Evolutionary conservation across 83 land plant genomes (phyloP).

Genomic region (Thuja plicata): DNA sequence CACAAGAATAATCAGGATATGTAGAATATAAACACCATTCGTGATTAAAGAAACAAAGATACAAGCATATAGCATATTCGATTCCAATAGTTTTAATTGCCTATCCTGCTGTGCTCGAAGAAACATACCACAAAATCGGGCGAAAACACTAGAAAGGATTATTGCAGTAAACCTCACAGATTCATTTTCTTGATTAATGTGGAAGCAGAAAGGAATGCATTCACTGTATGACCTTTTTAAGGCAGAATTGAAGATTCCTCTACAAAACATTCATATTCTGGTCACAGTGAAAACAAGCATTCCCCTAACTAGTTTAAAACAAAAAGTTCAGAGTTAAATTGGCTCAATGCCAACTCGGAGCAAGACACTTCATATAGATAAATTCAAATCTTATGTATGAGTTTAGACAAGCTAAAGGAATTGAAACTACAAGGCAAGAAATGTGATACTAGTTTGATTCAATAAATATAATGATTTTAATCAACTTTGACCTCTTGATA

Average conservation of each 20-base stretch:
- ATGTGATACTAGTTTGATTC: neutral
- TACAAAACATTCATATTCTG: neutral
- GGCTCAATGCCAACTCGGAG: neutral
- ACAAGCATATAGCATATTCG: too few relatives aligned
- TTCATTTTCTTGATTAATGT: neutral
- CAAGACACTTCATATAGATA: neutral
- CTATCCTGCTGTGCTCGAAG: neutral
- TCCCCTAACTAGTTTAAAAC: neutral
- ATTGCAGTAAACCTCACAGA: neutral
- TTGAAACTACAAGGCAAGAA: neutral
- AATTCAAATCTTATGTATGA: neutral
- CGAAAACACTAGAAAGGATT: neutral
- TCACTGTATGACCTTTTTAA: neutral
- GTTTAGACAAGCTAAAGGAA: neutral
- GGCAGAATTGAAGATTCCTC: too few relatives aligned
- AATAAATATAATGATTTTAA: neutral
- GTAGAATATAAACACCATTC: too few relatives aligned
- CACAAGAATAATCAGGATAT: neutral
- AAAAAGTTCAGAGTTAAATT: neutral
- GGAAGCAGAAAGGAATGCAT: neutral
- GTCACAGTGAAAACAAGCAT: neutral
- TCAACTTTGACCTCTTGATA: conserved; percentile 3
- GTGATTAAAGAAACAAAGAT: too few relatives aligned
- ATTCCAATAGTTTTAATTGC: neutral
- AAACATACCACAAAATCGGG: neutral